Evolutionary conservation across 1,284 basidiomycete genomes (phyloP), one percentile per base, ranked within the genome.

Genomic region (Rugosomyces carneus): DNA sequence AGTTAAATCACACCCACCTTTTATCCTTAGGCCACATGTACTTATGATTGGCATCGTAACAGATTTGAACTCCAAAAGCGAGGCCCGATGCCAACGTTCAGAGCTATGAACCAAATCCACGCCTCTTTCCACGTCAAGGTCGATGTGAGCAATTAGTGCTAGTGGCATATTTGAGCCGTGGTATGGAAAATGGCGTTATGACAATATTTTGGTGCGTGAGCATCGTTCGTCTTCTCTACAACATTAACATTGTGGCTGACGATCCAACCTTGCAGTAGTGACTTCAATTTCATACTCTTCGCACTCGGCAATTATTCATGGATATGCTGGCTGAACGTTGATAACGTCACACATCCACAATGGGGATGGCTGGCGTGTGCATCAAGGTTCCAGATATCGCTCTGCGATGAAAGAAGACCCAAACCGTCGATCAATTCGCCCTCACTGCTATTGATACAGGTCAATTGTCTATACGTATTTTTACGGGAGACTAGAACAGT

Each of bases 291-390:
- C 51, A 18, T 42, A 36, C 13, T 50, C 42, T n/a, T n/a, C n/a
- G 23, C 43, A 47, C 13, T 52, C 51, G 3, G 38, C 32, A 6
- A 52, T 52, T 19, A 48, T 45, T 45, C 44, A 52, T n/a, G 51
- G 47, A 26, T 44, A 47, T 7, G 47, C 43, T 10, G 50, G 42
- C 42, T 49, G 48, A 3, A 27, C 3, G 40, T 36, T 16, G 48
- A 52, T 11, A 43, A 41, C 13, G 8, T 7, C 8, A 31, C 31
- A 34, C 13, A 8, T 4, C 13, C 32, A n/a, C n/a, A n/a, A n/a
- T n/a, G 48, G 51, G n/a, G 48, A n/a, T 44, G 29, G n/a, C n/a
- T 48, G 51, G 16, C 44, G 47, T 13, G 11, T 24, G 11, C 50
- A 29, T 45, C 45, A 9, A 46, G 42, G 1, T 49, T 41, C 0